Percentiles rank a stretch among this genome's conserved stretches.
phyloP scores from a whole-genome alignment of 2,329 filamentous ascomycete species.

The Fusarium clavum region DNA sequence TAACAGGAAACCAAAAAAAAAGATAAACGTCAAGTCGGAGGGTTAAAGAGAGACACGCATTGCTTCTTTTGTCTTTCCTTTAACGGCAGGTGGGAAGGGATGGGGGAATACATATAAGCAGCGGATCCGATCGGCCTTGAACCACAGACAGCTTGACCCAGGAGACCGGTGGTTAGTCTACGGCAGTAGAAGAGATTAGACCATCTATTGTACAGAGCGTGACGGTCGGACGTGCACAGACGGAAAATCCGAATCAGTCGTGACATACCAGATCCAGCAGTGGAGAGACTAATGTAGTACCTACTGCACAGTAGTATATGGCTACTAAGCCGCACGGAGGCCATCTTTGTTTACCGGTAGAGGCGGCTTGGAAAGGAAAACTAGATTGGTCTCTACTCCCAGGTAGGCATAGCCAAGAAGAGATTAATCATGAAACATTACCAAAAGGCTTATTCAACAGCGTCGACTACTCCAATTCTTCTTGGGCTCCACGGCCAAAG shows the following conservation, averaged over 20 bases:
- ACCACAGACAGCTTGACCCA: not conserved
- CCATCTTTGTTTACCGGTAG: not conserved
- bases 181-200: no score
- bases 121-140: not conserved
- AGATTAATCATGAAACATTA: not conserved
- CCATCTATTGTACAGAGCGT: not conserved
- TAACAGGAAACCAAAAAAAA: no score
- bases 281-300: not conserved
- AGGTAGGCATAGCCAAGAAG: not conserved
- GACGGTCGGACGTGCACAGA: constrained; percentile 2
- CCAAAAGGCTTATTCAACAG: not conserved
- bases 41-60: not conserved
- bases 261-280: not conserved
- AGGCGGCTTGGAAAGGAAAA: not conserved
- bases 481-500: not conserved
- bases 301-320: no score
- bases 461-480: no score
- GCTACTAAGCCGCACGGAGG: no score
- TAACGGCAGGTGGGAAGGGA: not conserved
- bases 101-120: no score
- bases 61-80: not conserved
- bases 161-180: no score
- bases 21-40: no score
- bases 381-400: not conserved
- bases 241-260: not conserved